Percentiles rank a stretch among this genome's conserved stretches.
Evolutionary conservation across 1,284 basidiomycete species (phyloP).

Genomic region (Heliocybe sulcata): DNA sequence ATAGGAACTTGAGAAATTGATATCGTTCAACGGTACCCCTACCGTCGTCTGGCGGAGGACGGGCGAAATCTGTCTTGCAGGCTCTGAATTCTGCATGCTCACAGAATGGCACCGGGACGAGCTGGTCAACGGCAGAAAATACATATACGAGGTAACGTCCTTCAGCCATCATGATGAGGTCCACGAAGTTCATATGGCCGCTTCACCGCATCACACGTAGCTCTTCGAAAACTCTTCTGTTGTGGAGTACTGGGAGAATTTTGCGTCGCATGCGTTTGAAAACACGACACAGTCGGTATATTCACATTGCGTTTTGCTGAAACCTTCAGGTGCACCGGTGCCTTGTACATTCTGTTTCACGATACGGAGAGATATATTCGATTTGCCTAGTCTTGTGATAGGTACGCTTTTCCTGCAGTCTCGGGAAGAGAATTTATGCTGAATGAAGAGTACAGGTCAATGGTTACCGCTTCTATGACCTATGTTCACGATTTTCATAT

Average conservation of each 20-base stretch:
- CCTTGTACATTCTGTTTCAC: slow-evolving; percentile 91
- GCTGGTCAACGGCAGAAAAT: slow-evolving; percentile 72
- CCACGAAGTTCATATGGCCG: neutral
- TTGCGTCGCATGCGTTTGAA: slow-evolving; percentile 91
- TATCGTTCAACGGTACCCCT: slow-evolving; percentile 97
- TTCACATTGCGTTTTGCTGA: slow-evolving; percentile 82
- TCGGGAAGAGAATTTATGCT: too few species aligned
- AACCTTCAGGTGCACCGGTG: slow-evolving; percentile 76
- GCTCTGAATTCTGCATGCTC: slow-evolving; percentile 93
- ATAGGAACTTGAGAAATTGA: slow-evolving; percentile 93
- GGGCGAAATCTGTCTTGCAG: slow-evolving; percentile 95
- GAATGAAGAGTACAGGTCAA: slow-evolving; percentile 43
- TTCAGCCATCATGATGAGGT: slow-evolving; percentile 6
- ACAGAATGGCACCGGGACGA: slow-evolving; percentile 87
- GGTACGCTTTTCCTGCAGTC: slow-evolving; percentile 33
- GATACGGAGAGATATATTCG: slow-evolving; percentile 85
- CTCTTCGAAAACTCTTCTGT: slow-evolving; percentile 86
- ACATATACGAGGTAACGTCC: slow-evolving; percentile 77
- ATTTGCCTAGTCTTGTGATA: slow-evolving; percentile 82
- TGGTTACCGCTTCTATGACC: slow-evolving; percentile 67
- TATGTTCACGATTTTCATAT: neutral
- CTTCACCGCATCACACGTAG: slow-evolving; percentile 36
- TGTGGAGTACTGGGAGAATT: slow-evolving; percentile 94
- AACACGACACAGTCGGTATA: slow-evolving; percentile 94
- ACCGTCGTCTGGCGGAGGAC: slow-evolving; percentile 99